These are phyloP conservation scores for Dendrocalamus sinicus DNA, from an alignment of 176 grass and related monocot genomes.

Conservation along the genomic window DNA sequence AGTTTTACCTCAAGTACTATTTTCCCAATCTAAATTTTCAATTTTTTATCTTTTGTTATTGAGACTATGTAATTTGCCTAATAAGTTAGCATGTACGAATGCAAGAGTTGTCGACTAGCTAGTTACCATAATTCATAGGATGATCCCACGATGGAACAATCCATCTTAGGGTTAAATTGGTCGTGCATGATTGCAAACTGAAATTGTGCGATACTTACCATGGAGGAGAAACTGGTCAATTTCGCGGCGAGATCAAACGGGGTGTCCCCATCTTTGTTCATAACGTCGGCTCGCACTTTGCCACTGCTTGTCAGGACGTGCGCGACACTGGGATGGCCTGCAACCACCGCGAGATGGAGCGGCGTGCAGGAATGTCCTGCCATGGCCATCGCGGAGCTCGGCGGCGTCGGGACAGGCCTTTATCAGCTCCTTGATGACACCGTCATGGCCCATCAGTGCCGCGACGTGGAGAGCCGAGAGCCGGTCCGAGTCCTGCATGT, in stretches of 20 bases:
- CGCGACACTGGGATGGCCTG: neutral
- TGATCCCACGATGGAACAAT: no score
- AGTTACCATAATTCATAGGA: no score
- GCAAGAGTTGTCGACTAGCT: no score
- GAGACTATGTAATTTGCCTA: no score
- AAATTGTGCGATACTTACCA: neutral
- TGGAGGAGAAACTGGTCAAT: conserved; percentile 9
- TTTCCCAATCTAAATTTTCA: no score
- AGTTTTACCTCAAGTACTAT: no score
- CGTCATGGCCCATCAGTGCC: conserved; percentile 23
- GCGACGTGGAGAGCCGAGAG: conserved; percentile 34
- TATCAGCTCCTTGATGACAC: neutral
- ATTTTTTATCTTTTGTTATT: no score
- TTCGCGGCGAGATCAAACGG: neutral
- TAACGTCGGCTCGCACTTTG: neutral
- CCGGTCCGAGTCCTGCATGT: neutral
- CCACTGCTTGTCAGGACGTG: neutral
- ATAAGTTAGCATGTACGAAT: no score
- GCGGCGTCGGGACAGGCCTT: neutral
- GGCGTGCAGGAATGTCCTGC: conserved; percentile 34
- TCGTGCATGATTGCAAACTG: no score
- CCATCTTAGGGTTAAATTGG: no score
- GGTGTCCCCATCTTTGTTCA: conserved; percentile 15
- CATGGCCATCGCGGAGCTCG: neutral
- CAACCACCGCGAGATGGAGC: conserved; percentile 22